Conservation (phyloP, 345 rosid species). For the Cardamine chenopodiifolia region DNA sequence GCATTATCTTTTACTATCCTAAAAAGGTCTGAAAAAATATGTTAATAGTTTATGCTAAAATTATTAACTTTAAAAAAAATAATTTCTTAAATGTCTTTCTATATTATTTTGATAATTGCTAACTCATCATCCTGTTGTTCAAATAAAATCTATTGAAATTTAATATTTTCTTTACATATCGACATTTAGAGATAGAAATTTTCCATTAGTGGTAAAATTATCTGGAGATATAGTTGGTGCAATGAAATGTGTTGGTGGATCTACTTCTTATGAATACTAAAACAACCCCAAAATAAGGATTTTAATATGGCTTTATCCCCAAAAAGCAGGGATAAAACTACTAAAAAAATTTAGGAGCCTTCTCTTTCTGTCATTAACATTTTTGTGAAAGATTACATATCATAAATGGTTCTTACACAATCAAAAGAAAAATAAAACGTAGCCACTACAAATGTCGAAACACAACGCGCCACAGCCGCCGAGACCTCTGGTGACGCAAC, state of each 20-base stretch:
- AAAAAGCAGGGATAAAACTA: neutral
- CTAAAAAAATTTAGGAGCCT: neutral
- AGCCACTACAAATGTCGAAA: conserved; percentile 27
- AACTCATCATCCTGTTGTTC: neutral
- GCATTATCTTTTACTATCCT: neutral
- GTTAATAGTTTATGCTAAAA: neutral
- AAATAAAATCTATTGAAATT: conserved; percentile 24
- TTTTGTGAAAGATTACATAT: neutral
- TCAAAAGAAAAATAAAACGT: conserved; percentile 11
- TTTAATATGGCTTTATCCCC: neutral
- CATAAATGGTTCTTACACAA: neutral
- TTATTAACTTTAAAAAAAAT: neutral
- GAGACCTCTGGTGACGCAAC: conserved; percentile 54
- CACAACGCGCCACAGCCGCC: conserved; percentile 35
- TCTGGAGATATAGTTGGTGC: neutral
- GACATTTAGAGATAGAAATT: neutral
- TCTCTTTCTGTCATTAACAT: neutral
- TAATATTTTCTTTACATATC: neutral
- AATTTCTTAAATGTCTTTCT: neutral
- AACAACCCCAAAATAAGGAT: conserved; percentile 16
- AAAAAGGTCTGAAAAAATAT: neutral
- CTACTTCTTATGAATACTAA: neutral
- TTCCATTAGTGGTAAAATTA: conserved; percentile 7
- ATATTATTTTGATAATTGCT: neutral
- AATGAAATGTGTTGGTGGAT: neutral